A percentile compares a stretch with the other conserved stretches of the same genome.
Evolutionary conservation across 768 basidiomycete species (phyloP).

Genomic region (Boletus rubroflammeus): DNA sequence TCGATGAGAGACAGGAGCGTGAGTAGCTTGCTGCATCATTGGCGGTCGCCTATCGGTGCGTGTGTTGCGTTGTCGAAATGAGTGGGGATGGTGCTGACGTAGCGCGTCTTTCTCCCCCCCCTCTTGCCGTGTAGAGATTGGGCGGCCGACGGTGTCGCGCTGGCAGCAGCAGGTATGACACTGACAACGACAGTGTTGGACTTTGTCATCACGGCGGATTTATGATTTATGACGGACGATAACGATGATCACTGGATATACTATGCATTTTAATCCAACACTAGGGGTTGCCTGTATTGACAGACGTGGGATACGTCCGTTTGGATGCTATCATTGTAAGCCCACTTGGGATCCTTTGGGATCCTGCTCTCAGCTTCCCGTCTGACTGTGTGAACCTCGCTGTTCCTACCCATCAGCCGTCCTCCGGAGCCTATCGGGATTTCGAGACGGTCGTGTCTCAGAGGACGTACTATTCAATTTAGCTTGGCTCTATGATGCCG

Average conservation of each 20-base stretch:
- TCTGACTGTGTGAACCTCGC: too few species aligned
- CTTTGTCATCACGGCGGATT: not conserved
- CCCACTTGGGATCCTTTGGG: not conserved
- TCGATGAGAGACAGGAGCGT: slow-evolving; percentile 26
- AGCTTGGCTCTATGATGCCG: too few species aligned
- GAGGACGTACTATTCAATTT: too few species aligned
- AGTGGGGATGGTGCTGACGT: not conserved
- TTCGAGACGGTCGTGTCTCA: not conserved
- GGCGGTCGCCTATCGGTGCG: slow-evolving; percentile 68
- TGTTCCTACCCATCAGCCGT: too few species aligned
- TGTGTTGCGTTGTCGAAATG: not conserved
- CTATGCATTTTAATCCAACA: not conserved
- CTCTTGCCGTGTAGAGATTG: slow-evolving; percentile 8
- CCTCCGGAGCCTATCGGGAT: too few species aligned
- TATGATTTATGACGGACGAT: not conserved
- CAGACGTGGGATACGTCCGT: not conserved
- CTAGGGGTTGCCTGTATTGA: not conserved
- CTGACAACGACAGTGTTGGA: not conserved
- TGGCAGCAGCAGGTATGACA: not conserved
- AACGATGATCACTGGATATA: too few species aligned
- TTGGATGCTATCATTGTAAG: not conserved
- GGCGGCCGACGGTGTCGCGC: slow-evolving; percentile 1
- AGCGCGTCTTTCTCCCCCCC: too few species aligned
- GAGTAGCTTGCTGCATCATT: slow-evolving; percentile 58
- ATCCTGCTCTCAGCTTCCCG: not conserved